Percentiles rank a stretch among this genome's conserved stretches.
phyloP scores from a whole-genome alignment of 768 basidiomycete genomes.

The Botryobasidium botryosum region DNA sequence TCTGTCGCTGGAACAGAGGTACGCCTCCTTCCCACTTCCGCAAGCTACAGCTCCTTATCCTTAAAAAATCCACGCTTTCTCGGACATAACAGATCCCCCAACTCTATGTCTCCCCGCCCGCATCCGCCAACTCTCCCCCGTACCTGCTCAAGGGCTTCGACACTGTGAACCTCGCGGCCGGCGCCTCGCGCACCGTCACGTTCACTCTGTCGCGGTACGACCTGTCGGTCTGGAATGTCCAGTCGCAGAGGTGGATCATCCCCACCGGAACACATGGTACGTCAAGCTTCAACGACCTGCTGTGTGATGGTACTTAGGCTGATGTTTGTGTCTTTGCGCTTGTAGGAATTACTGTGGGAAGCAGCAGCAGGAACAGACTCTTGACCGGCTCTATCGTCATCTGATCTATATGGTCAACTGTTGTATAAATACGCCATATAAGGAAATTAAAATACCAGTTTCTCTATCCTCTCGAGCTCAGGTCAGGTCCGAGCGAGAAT shows the following conservation, averaged over 20 bases:
- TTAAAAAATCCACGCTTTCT: background rate
- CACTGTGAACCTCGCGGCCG: slow-evolving; percentile 24
- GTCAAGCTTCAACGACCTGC: no score
- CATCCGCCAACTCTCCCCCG: slow-evolving; percentile 32
- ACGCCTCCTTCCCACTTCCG: background rate
- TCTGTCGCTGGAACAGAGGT: slow-evolving; percentile 33
- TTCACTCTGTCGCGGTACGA: slow-evolving; percentile 34
- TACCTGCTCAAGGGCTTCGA: slow-evolving; percentile 40
- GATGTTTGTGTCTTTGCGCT: no score
- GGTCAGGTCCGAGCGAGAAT: no score
- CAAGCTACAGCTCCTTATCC: background rate
- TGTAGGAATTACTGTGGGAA: no score
- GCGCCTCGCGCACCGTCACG: slow-evolving; percentile 30
- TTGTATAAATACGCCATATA: no score
- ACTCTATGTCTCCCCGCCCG: slow-evolving; percentile 34
- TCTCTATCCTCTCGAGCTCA: no score
- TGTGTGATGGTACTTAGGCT: no score
- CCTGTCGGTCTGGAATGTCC: slow-evolving; percentile 30
- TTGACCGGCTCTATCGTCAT: no score
- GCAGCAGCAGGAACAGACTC: no score
- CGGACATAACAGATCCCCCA: slow-evolving; percentile 30
- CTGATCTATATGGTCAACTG: no score
- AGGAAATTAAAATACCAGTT: no score
- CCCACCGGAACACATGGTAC: slow-evolving; percentile 21
- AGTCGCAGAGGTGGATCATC: slow-evolving; percentile 18